A percentile compares a stretch with the other conserved stretches of the same genome.
These are phyloP conservation scores for Backusella tarrabulga DNA, from an alignment of 192 early-diverging fungal genomes.

Conservation along the genomic window DNA sequence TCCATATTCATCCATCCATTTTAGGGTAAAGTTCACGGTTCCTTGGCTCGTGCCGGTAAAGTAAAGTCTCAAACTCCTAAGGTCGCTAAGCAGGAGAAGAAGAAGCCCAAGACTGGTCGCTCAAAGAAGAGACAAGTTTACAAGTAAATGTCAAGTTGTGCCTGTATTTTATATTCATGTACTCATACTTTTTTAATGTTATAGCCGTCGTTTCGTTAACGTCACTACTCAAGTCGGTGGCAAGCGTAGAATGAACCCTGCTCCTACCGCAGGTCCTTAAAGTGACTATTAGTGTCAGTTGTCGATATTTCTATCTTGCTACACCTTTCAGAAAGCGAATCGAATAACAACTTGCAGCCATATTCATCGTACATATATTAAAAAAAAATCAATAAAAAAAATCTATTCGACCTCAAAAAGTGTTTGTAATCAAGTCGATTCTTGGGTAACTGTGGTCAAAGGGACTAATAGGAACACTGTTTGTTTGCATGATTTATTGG, in stretches of 20 bases:
- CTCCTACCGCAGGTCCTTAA: conserved; percentile 48
- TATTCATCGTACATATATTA: background rate
- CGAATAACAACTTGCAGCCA: background rate
- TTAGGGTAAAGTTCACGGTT: conserved; percentile 99
- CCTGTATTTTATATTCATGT: background rate
- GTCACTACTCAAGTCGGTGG: conserved; percentile 80
- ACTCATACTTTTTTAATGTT: background rate
- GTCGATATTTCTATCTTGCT: background rate
- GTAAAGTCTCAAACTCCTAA: conserved; percentile 99
- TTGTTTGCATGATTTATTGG: background rate
- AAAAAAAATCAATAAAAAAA: conserved; percentile 8
- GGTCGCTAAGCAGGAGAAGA: conserved; percentile 96
- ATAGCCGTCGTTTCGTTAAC: conserved; percentile 92
- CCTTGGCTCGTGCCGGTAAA: conserved; percentile 99
- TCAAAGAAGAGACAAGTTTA: conserved; percentile 96
- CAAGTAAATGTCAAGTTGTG: conserved; percentile 32
- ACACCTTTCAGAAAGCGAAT: background rate
- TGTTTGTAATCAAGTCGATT: background rate
- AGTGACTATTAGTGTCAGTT: background rate
- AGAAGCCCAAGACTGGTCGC: conserved; percentile 91
- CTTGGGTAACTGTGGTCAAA: background rate
- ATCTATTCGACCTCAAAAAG: background rate
- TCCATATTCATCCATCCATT: conserved; percentile 15
- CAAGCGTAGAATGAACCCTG: conserved; percentile 80
- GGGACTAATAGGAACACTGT: background rate